Evolutionary conservation across 192 early-diverging fungal species (phyloP).

Genomic region (Podochytrium sp.): DNA sequence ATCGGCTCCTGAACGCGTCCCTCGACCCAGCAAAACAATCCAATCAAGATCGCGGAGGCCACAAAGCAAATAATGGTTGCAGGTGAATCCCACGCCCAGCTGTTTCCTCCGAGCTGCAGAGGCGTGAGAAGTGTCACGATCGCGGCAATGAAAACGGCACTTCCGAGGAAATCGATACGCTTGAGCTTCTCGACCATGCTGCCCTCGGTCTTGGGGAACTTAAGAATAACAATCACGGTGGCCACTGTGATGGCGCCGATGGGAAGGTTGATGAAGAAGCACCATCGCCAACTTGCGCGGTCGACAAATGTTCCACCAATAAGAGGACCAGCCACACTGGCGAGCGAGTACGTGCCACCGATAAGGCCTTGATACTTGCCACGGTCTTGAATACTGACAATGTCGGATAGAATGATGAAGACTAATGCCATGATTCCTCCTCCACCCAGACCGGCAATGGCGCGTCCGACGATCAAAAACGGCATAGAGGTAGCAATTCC

Average conservation of each 20-base stretch:
- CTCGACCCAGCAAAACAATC: slow-evolving; percentile 66
- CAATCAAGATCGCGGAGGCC: slow-evolving; percentile 59
- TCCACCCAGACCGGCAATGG: slow-evolving; percentile 79
- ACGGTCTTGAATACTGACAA: slow-evolving; percentile 75
- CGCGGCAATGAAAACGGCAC: slow-evolving; percentile 46
- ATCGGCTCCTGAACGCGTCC: slow-evolving; percentile 66
- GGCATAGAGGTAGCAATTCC: slow-evolving; percentile 45
- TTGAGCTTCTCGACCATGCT: slow-evolving; percentile 53
- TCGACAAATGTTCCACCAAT: slow-evolving; percentile 80
- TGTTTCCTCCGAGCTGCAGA: slow-evolving; percentile 70
- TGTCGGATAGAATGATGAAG: slow-evolving; percentile 84
- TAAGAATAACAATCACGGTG: slow-evolving; percentile 57
- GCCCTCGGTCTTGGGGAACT: slow-evolving; percentile 56
- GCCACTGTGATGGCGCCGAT: slow-evolving; percentile 67
- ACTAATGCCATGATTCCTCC: slow-evolving; percentile 77
- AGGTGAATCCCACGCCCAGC: slow-evolving; percentile 59
- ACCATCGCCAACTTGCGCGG: slow-evolving; percentile 42
- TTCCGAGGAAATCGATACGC: slow-evolving; percentile 70
- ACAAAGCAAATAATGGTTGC: slow-evolving; percentile 66
- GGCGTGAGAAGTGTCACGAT: slow-evolving; percentile 66
- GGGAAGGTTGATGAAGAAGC: slow-evolving; percentile 75
- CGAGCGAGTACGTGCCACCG: slow-evolving; percentile 74
- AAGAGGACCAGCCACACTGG: slow-evolving; percentile 76
- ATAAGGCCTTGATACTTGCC: slow-evolving; percentile 68
- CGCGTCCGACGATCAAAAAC: slow-evolving; percentile 60